A percentile compares a stretch with the other conserved stretches of the same genome.
Conservation (phyloP, 2,329 filamentous ascomycete species). For the Lasiodiplodia sp. region DNA sequence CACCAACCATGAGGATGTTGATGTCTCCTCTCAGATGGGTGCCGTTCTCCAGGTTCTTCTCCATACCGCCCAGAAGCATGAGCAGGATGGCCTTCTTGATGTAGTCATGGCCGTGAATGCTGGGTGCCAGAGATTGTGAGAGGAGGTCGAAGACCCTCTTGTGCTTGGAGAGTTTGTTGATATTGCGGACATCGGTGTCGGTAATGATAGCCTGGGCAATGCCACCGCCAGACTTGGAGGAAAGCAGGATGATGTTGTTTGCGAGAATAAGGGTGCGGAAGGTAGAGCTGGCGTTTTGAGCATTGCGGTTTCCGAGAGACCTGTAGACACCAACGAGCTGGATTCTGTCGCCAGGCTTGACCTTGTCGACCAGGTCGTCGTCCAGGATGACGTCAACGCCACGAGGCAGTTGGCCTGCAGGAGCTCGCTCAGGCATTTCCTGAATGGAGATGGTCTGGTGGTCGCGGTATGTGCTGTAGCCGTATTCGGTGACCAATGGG, state of each 20-base stretch:
- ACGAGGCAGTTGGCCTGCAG: slow-evolving; percentile 91
- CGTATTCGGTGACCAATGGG: slow-evolving; percentile 92
- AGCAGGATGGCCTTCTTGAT: slow-evolving; percentile 98
- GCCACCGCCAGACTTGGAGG: slow-evolving; percentile 94
- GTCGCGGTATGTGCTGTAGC: slow-evolving; percentile 92
- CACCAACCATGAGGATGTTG: slow-evolving; percentile 98
- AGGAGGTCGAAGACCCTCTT: slow-evolving; percentile 91
- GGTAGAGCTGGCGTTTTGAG: slow-evolving; percentile 85
- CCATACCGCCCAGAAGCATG: slow-evolving; percentile 93
- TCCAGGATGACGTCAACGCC: slow-evolving; percentile 97
- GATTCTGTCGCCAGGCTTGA: slow-evolving; percentile 94
- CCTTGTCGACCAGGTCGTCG: slow-evolving; percentile 92
- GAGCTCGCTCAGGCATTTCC: slow-evolving; percentile 97
- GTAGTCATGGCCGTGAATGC: slow-evolving; percentile 95
- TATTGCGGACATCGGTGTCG: slow-evolving; percentile 96
- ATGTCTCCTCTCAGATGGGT: slow-evolving; percentile 98
- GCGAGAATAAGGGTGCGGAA: slow-evolving; percentile 95
- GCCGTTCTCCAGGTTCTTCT: slow-evolving; percentile 98
- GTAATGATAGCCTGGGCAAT: slow-evolving; percentile 92
- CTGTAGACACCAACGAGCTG: slow-evolving; percentile 97
- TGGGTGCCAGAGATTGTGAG: slow-evolving; percentile 92
- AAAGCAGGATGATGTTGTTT: slow-evolving; percentile 93
- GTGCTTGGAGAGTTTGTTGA: slow-evolving; percentile 96
- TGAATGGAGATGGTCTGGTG: slow-evolving; percentile 98
- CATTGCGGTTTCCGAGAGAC: slow-evolving; percentile 93